These are phyloP conservation scores for Penicillium sp. DNA, from an alignment of 2,329 filamentous ascomycete genomes.

Conservation along the genomic window DNA sequence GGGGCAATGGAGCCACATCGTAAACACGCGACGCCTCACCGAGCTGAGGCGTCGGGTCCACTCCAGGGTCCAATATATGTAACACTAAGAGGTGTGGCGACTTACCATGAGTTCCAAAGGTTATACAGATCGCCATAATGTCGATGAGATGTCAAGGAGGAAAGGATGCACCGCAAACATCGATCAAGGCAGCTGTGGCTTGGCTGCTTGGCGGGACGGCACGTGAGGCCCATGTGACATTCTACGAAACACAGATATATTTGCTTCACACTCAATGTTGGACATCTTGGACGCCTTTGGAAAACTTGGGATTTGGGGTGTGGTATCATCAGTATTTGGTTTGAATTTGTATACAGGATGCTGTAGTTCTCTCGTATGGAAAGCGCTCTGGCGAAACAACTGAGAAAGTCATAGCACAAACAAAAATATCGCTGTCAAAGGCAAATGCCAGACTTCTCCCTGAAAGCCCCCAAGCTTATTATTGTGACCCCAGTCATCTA, in stretches of 20 bases:
- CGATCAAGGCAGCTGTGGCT: constrained; percentile 36
- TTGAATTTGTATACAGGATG: constrained; percentile 14
- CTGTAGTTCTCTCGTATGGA: constrained; percentile 4
- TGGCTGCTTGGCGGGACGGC: constrained; percentile 28
- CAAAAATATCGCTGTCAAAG: constrained; percentile 13
- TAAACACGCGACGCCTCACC: constrained; percentile 8
- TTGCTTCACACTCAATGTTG: neutral
- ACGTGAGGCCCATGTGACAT: constrained; percentile 24
- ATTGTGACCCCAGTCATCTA: neutral
- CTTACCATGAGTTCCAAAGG: constrained; percentile 44
- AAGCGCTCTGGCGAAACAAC: constrained; percentile 6
- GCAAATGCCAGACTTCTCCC: constrained; percentile 4
- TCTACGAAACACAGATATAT: constrained; percentile 1
- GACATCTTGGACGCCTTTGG: neutral
- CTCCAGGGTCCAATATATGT: constrained; percentile 3
- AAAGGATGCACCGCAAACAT: constrained; percentile 3
- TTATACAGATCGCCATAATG: constrained; percentile 45
- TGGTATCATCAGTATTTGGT: constrained; percentile 2
- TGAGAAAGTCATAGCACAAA: constrained; percentile 7
- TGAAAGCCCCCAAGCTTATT: neutral
- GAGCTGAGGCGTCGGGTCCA: constrained; percentile 10
- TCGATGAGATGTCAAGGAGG: constrained; percentile 1
- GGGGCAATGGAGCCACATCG: constrained; percentile 5
- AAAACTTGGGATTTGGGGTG: neutral
- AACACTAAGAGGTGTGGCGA: neutral